A percentile compares a stretch with the other conserved stretches of the same genome.
Conservation (phyloP, 345 rosid species). For the Garcia nutans region DNA sequence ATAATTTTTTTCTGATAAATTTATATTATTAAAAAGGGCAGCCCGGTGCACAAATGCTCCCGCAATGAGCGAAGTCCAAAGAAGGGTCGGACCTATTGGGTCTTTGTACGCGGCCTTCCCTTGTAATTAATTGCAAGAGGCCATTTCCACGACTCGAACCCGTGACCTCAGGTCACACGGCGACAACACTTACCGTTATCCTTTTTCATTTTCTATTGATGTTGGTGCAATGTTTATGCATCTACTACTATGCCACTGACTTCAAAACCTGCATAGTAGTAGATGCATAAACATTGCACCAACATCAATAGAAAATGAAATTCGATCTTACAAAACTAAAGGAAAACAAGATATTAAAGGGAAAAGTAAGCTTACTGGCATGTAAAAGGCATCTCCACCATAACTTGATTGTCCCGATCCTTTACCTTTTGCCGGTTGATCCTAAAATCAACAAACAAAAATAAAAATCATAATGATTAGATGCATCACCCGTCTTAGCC, state of each 20-base stretch:
- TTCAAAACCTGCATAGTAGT: too few species aligned
- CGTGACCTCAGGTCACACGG: too few species aligned
- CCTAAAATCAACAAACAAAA: slow-evolving; percentile 36
- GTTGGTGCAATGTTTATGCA: neutral
- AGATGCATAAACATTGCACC: neutral
- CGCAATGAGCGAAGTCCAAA: too few species aligned
- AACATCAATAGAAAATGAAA: neutral
- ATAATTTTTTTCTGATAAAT: too few species aligned
- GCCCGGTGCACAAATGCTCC: too few species aligned
- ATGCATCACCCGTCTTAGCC: neutral
- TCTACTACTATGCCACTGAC: too few species aligned
- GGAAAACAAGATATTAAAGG: neutral
- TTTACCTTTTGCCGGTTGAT: slow-evolving; percentile 37
- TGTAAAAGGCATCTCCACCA: slow-evolving; percentile 61
- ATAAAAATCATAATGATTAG: neutral
- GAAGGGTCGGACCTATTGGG: too few species aligned
- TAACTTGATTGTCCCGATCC: slow-evolving; percentile 47
- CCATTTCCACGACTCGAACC: too few species aligned
- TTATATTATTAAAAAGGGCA: too few species aligned
- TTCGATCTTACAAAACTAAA: neutral
- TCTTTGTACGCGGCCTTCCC: too few species aligned
- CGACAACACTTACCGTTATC: too few species aligned
- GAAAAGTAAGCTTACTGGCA: slow-evolving; percentile 40
- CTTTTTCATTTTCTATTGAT: slow-evolving; percentile 2
- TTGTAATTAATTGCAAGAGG: too few species aligned